Evolutionary conservation across 805 yeast genomes (phyloP).

Genomic region (Priceomyces carsonii): DNA sequence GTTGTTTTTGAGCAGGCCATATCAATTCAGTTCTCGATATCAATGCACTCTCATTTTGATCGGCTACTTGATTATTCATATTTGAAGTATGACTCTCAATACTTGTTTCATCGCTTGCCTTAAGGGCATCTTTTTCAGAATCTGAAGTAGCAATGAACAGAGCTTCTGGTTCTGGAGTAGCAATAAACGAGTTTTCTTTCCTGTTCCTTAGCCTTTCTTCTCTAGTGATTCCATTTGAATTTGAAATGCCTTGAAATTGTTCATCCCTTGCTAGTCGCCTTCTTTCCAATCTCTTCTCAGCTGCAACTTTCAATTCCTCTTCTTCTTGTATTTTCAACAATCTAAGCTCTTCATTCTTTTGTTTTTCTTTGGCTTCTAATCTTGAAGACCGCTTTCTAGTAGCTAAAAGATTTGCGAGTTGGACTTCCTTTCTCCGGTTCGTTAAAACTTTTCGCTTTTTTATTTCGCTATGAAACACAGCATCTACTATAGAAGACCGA

Average conservation of each 20-base stretch:
- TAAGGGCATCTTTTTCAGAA: too few relatives aligned
- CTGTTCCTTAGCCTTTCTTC: slow-evolving; percentile 37
- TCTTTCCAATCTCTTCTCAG: slow-evolving; percentile 41
- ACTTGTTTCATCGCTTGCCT: too few relatives aligned
- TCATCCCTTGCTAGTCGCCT: slow-evolving; percentile 39
- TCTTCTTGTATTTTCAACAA: slow-evolving; percentile 47
- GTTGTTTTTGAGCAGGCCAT: too few relatives aligned
- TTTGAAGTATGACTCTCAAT: too few relatives aligned
- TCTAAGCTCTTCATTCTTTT: slow-evolving; percentile 53
- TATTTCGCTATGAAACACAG: slow-evolving; percentile 42
- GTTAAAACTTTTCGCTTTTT: slow-evolving; percentile 54
- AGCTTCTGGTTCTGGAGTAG: too few relatives aligned
- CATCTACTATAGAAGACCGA: slow-evolving; percentile 17
- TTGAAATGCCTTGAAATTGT: slow-evolving; percentile 11
- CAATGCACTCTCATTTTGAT: too few relatives aligned
- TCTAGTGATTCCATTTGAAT: slow-evolving; percentile 27
- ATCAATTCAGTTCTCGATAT: too few relatives aligned
- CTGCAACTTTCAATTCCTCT: slow-evolving; percentile 44
- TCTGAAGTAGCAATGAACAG: too few relatives aligned
- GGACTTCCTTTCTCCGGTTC: slow-evolving; percentile 61
- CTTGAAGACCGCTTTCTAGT: slow-evolving; percentile 76
- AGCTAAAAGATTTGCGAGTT: slow-evolving; percentile 61
- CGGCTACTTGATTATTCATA: too few relatives aligned
- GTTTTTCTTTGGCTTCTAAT: slow-evolving; percentile 61
- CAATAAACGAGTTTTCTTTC: too few relatives aligned